Conservation (phyloP, 2,329 filamentous ascomycete species). For the Aurifilum marmelostoma region DNA sequence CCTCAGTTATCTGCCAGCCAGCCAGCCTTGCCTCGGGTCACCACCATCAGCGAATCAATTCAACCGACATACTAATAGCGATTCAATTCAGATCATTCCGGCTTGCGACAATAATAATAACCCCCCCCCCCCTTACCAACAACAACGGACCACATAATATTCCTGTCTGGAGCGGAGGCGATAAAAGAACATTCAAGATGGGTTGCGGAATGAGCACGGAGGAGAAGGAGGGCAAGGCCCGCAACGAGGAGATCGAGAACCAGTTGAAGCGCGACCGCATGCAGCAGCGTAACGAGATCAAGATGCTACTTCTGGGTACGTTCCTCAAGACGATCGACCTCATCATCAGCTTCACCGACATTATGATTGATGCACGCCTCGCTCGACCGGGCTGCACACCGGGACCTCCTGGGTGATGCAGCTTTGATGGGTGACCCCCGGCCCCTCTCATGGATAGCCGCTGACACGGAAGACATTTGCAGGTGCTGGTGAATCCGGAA, state of each 20-base stretch:
- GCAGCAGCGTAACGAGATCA: conserved; percentile 99
- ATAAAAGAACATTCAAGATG: conserved; percentile 68
- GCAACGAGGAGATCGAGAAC: conserved; percentile 99
- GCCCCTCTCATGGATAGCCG: not conserved
- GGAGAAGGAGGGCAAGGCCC: conserved; percentile 99
- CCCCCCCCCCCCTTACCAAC: not conserved
- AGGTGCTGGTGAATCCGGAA: conserved; percentile 98
- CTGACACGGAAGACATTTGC: conserved; percentile 33
- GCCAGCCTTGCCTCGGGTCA: not conserved
- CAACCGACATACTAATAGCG: conserved; percentile 11
- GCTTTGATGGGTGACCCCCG: not conserved
- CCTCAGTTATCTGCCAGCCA: not conserved
- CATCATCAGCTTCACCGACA: not conserved
- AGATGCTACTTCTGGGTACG: conserved; percentile 97
- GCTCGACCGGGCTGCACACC: not conserved
- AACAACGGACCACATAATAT: not conserved
- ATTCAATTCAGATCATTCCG: conserved; percentile 2
- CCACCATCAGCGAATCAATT: not conserved
- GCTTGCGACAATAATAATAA: conserved; percentile 8
- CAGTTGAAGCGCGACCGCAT: conserved; percentile 98
- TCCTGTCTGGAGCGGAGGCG: conserved; percentile 17
- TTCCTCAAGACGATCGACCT: conserved; percentile 32
- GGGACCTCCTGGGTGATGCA: not conserved
- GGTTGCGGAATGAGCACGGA: conserved; percentile 99
- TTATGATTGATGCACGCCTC: conserved; percentile 8